Base-by-base conservation (phyloP, 768 basidiomycete genomes). In the Neoboletus subvelutipes region DNA sequence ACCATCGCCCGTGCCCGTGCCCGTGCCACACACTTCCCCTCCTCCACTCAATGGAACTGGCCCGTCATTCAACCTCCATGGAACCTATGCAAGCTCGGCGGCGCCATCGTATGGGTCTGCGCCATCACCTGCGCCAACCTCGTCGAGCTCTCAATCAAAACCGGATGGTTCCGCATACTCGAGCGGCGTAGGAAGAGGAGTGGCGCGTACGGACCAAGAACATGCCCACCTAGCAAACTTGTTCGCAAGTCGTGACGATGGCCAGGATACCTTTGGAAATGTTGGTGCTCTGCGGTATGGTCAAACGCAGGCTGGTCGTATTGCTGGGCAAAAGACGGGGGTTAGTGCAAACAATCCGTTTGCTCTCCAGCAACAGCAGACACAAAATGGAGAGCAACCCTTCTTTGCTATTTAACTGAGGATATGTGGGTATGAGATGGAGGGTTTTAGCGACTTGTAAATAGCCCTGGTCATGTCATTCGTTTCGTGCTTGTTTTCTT, bases 191-290 rank as follows among this genome's bases (percentile, higher is more conserved):
- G 62, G 59, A 31, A 64, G 61, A 52, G 69, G 58, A 34, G 69
- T 69, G 37, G 76, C 75, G 24, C 77, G 77, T 46, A 77, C 80
- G 47, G 92, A 96, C 70, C 84, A 90, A 58, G 82, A 85, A 55
- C 81, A 92, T 67, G 69, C 83, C 15, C 82, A 87, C 37, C 82
- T 99, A 52, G 94, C 95, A 3, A 77, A 72, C 52, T 73, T 98
- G 64, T 86, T 98, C 60, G 95, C 92, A 7, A 92, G 90, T 66
- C 80, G 88, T 50, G 95, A 97, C 55, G 94, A 92, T 64, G 96
- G 97, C 1, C 78, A 90, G 69, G 97, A 99, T 74, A 96, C 96
- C 52, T 98, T 98, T 68, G 96, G 96, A 50, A 99, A 98, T 70
- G 64, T 84, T 33, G 96, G 96, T 20, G 59, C 77, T 50, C 69